phyloP scores from a whole-genome alignment of 176 grass and related monocot genomes.

The Raddia distichophylla region DNA sequence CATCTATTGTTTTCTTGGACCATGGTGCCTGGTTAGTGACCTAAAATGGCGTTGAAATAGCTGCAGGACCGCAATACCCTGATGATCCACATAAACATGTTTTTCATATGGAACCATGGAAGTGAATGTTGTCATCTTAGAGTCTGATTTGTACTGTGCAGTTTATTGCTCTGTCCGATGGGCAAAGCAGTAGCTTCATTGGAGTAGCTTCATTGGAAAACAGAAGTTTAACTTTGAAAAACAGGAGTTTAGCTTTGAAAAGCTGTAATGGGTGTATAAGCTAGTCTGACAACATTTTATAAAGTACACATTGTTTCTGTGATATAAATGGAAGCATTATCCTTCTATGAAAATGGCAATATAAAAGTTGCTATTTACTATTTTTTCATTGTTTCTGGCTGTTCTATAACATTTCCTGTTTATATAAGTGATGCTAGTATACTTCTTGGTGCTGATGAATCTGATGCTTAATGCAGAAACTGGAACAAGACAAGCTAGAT shows the following conservation, averaged over 20 bases:
- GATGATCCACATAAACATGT: not conserved
- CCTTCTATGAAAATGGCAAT: too few relatives aligned
- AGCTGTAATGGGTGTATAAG: too few relatives aligned
- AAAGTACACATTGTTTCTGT: not conserved
- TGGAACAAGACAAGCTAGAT: constrained; percentile 82
- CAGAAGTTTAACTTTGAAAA: not conserved
- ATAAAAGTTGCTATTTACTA: not conserved
- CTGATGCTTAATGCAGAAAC: constrained; percentile 63
- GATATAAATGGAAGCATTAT: not conserved
- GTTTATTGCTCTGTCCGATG: not conserved
- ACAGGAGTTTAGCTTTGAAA: not conserved
- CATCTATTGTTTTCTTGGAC: too few relatives aligned
- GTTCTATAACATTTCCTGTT: not conserved
- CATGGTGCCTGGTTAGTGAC: not conserved
- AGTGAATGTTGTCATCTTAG: not conserved
- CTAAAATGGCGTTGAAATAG: not conserved
- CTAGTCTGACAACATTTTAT: not conserved
- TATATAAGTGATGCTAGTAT: not conserved
- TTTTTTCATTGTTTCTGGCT: constrained; percentile 9
- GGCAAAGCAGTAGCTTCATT: not conserved
- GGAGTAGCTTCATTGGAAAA: not conserved
- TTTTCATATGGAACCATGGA: not conserved
- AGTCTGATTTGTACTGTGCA: not conserved
- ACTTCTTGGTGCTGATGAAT: not conserved
- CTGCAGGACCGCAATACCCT: not conserved